Evolutionary conservation across 345 rosid species (phyloP), one percentile per base, ranked within the genome.

Genomic region (Euphorbia lathyris): DNA sequence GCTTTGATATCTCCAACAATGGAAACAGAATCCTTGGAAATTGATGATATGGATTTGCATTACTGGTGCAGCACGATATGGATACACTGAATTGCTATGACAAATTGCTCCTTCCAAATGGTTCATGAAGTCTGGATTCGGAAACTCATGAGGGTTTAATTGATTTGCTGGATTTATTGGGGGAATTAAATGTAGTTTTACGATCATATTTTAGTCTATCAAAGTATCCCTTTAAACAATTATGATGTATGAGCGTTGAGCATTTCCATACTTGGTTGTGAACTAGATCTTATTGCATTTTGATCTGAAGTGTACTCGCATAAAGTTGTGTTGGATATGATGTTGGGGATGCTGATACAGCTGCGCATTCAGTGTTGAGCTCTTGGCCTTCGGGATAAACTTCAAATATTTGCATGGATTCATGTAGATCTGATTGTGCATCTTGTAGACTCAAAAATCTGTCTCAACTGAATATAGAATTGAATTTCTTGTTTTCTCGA

Each of bases 281-380:
- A 17, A 13, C 16, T 64, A 13, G 14, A 45, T 64, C 67, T 64
- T 64, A 20, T 43, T 64, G 52, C 36, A 43, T 22, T 64, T 23
- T 22, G 29, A 22, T 14, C 36, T 64, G n/a, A 23, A 64, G 17
- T 20, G 10, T 9, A 45, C 29, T 23, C 1, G 51, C 23, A 23
- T 42, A 12, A 23, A 38, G 43, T 38, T 20, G 17, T n/a, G 67
- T 63, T 64, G 34, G 53, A 42, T 64, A 23, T 45, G 12, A 22
- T 14, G 53, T 5, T 34, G 29, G 19, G 22, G 32, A 43, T 64
- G 27, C 36, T 25, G 6, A 20, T 42, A 40, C 22, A 42, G 36
- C 47, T 22, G 67, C 42, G 36, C 5, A 36, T 19, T 22, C 29
- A 38, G 47, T 62, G 50, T 32, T 2, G 66, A 36, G 52, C 1